phyloP scores from a whole-genome alignment of 1,284 basidiomycete genomes.

The Megacollybia platyphylla region DNA sequence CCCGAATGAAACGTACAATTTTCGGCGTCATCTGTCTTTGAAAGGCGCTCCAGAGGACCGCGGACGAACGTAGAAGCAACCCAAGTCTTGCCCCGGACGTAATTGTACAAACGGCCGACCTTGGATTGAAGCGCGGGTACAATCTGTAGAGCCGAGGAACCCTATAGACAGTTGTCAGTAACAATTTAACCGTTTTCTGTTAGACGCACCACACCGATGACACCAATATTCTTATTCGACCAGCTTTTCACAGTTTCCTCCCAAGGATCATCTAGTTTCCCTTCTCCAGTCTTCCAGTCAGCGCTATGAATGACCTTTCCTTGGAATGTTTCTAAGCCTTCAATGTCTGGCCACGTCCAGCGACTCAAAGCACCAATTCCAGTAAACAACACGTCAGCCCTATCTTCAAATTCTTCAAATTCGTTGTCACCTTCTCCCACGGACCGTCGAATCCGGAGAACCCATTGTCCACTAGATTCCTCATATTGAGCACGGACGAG shows the following conservation, averaged over 20 bases:
- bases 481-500: constrained; percentile 36
- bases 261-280: constrained; percentile 17
- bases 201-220: constrained; percentile 44
- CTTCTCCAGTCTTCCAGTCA: constrained; percentile 34
- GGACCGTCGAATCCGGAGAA: constrained; percentile 31
- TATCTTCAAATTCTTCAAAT: constrained; percentile 35
- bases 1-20: constrained; percentile 25
- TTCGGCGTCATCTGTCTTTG: constrained; percentile 19
- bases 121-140: constrained; percentile 44
- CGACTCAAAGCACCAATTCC: constrained; percentile 35
- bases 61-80: constrained; percentile 35
- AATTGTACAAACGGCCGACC: constrained; percentile 39
- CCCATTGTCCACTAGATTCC: constrained; percentile 39
- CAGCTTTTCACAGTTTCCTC: constrained; percentile 34
- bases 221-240: constrained; percentile 41
- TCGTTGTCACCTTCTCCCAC: constrained; percentile 12
- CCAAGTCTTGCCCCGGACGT: constrained; percentile 53
- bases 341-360: constrained; percentile 49
- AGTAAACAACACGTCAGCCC: constrained; percentile 38
- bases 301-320: constrained; percentile 45
- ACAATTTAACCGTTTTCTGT: not conserved
- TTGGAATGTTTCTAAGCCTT: constrained; percentile 35
- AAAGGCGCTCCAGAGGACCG: constrained; percentile 22
- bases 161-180: constrained; percentile 19
- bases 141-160: constrained; percentile 55